phyloP scores from a whole-genome alignment of 176 grass and related monocot species.

The Rhynchospora pubera region DNA sequence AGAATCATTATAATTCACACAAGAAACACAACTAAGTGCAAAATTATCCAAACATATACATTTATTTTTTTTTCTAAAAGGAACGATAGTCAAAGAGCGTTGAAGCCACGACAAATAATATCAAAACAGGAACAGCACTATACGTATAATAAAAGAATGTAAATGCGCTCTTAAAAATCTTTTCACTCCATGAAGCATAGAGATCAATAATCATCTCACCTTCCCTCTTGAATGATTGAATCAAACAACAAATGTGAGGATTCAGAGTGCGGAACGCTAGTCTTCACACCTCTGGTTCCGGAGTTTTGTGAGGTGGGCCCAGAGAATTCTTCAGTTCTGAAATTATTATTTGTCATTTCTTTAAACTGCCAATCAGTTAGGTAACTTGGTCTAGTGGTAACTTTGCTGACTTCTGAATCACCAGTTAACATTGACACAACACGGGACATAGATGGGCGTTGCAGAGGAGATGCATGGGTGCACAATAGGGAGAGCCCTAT shows the following conservation, averaged over 20 bases:
- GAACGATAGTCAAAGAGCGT: too few relatives aligned
- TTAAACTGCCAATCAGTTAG: slow-evolving; percentile 63
- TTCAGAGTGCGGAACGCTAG: not conserved
- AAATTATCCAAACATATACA: not conserved
- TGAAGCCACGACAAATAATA: not conserved
- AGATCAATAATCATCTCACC: slow-evolving; percentile 27
- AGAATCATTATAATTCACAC: not conserved
- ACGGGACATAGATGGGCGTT: slow-evolving; percentile 57
- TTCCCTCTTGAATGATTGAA: slow-evolving; percentile 36
- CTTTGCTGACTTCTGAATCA: slow-evolving; percentile 30
- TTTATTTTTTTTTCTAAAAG: not conserved
- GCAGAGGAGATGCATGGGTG: slow-evolving; percentile 45
- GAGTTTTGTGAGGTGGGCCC: slow-evolving; percentile 22
- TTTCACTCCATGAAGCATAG: not conserved
- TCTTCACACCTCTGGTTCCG: not conserved
- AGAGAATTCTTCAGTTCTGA: slow-evolving; percentile 22
- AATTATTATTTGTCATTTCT: slow-evolving; percentile 28
- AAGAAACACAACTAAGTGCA: not conserved
- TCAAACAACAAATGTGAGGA: slow-evolving; percentile 20
- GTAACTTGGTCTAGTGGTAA: slow-evolving; percentile 44
- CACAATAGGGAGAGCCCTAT: slow-evolving; percentile 55
- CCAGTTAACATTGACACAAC: slow-evolving; percentile 50
- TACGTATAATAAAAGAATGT: slow-evolving; percentile 5
- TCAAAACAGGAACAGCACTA: not conserved
- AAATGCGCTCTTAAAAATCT: not conserved